Evolutionary conservation across 1,284 basidiomycete species (phyloP), one percentile per base, ranked within the genome.

Genomic region (Puccinia triticina): DNA sequence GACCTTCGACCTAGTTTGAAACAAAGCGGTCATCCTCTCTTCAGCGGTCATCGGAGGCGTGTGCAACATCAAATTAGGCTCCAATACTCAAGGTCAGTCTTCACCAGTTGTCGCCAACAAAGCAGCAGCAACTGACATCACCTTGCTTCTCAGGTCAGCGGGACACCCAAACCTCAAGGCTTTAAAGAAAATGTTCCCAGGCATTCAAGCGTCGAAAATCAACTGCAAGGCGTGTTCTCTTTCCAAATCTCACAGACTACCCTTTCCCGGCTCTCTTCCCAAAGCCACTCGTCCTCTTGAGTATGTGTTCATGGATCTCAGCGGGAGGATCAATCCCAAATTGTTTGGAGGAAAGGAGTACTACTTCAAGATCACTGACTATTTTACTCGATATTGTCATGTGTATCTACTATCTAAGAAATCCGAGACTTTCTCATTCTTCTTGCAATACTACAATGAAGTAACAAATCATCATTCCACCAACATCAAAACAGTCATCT

Each of bases 381-480:
- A 34, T 12, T 61, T 8, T 34, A 61, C 59, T 61, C n/a, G n/a
- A 23, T 61, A 29, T 61, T n/a, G 59, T 61, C 59, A 61, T 61
- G 59, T 61, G n/a, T 61, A 29, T 61, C 10, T 61, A 29, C 59
- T 61, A 12, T 29, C 59, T 16, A 61, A 61, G n/a, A 61, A 61
- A 26, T 61, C 59, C 16, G 59, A 61, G 29, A 34, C 59, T 26
- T 61, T 61, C 23, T 29, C n/a, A 10, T 29, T 61, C 16, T 61
- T 61, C n/a, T 4, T 61, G n/a, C n/a, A 29, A 26, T 67, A 37
- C 21, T 67, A 37, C 37, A 61, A 26, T 29, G n/a, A 61, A 67
- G 66, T 43, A 4, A 67, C 32, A 40, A 67, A 67, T 8, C 37
- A 37, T n/a, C 37, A 34, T 21, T 23, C 29, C 40, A 11, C 37